phyloP scores from a whole-genome alignment of 1,139 yeast species.

The Suhomyces yuchorum region DNA sequence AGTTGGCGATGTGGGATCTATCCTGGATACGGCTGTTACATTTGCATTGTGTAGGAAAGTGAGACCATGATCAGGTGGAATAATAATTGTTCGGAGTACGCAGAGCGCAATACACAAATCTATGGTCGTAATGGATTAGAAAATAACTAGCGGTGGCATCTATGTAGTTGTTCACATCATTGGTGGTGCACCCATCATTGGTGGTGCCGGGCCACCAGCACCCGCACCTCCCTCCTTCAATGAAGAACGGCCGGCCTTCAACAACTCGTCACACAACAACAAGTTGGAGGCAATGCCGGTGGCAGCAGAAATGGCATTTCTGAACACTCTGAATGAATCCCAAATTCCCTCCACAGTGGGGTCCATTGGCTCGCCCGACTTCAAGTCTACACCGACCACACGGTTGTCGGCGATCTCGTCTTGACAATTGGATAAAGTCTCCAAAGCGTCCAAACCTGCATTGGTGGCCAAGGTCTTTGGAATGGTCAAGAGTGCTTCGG shows the following conservation, averaged over 20 bases:
- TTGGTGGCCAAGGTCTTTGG: conserved; percentile 93
- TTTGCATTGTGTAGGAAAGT: too few relatives aligned
- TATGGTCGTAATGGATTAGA: conserved; percentile 4
- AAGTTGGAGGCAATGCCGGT: conserved; percentile 93
- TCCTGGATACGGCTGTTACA: too few relatives aligned
- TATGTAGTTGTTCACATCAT: conserved; percentile 16
- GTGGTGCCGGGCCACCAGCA: conserved; percentile 16
- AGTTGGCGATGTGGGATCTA: neutral
- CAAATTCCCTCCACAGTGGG: conserved; percentile 93
- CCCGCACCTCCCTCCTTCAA: conserved; percentile 57
- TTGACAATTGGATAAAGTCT: conserved; percentile 84
- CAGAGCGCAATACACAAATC: neutral
- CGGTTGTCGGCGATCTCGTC: conserved; percentile 85
- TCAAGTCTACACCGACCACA: conserved; percentile 86
- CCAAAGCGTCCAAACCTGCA: conserved; percentile 92
- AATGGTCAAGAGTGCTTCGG: conserved; percentile 84
- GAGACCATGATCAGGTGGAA: too few relatives aligned
- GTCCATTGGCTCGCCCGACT: conserved; percentile 94
- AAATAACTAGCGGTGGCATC: neutral
- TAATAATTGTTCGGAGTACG: too few relatives aligned
- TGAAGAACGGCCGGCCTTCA: conserved; percentile 94
- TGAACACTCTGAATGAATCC: conserved; percentile 91
- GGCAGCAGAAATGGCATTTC: conserved; percentile 91
- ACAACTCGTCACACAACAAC: conserved; percentile 89
- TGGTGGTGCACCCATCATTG: conserved; percentile 21